Evolutionary conservation across 805 yeast genomes (phyloP), one percentile per base, ranked within the genome.

Genomic region (Lachancea mirantina): DNA sequence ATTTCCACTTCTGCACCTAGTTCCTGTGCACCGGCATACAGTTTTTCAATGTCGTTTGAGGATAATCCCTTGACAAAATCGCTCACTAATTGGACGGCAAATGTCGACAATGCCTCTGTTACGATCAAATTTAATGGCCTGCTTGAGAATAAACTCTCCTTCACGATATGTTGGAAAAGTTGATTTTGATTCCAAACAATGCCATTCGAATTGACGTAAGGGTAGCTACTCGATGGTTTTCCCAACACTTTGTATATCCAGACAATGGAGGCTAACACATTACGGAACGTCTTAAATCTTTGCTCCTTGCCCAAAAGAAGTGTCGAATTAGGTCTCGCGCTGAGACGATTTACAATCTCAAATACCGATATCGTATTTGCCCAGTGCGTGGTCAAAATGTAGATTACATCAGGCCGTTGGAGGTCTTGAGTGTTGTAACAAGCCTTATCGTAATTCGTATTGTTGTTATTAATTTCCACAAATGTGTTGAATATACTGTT

Each of bases 281-380:
- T 50, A 28, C 51, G 47, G 34, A 70, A 40, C 0, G 67, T 47
- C 36, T 53, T 58, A 44, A 55, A 63, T 19, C 63, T 55, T 40
- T 64, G 70, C 36, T 59, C 62, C 19, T 62, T 57, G n/a, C 54
- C 61, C 9, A 46, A 39, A 26, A 61, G 40, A 32, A 63, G 59
- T 3, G 50, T 49, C 1, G 34, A 35, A 18, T 59, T 55, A 3
- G 68, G 48, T 7, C 55, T 46, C 9, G 47, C 44, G 26, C 68
- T 67, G n/a, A 68, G 49, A 48, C 88, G 65, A 1, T 76, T 64
- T 0, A 78, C 46, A 14, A 78, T 69, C 45, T 81, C 88, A 23
- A 67, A 55, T 67, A 76, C 72, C 15, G 70, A 64, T 16, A 80
- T 65, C 0, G 78, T 68, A 39, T 69, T 64, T 2, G 59, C 50